These are phyloP conservation scores for Pisolithus microcarpus DNA, from an alignment of 768 basidiomycete genomes.

Conservation along the genomic window DNA sequence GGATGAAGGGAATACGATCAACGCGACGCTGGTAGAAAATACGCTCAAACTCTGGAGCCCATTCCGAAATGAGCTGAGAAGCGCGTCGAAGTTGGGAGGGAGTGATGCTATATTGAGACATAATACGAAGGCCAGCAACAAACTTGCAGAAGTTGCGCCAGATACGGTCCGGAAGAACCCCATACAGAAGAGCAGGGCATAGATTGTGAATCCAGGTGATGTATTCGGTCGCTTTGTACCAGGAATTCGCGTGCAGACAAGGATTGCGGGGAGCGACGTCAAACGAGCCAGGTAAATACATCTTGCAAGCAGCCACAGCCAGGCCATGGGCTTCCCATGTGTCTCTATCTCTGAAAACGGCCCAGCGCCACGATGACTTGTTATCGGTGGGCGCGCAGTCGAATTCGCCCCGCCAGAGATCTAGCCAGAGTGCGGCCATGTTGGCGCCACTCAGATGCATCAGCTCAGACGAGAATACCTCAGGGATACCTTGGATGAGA, in stretches of 20 bases:
- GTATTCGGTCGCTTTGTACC: neutral
- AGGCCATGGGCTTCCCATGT: neutral
- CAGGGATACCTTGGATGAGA: constrained; percentile 23
- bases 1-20: constrained; percentile 23
- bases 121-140: too few relatives aligned
- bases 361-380: neutral
- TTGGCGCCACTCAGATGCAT: constrained; percentile 36
- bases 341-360: neutral
- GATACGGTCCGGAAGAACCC: neutral
- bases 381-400: neutral
- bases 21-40: constrained; percentile 17
- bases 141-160: neutral
- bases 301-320: constrained; percentile 10
- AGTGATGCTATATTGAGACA: too few relatives aligned
- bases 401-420: constrained; percentile 1
- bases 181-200: neutral
- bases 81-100: neutral
- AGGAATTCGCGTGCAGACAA: neutral
- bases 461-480: constrained; percentile 30
- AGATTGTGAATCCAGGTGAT: constrained; percentile 1
- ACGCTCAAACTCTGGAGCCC: constrained; percentile 20
- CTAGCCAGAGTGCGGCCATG: constrained; percentile 12
- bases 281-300: constrained; percentile 13
- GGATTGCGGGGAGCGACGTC: constrained; percentile 16
- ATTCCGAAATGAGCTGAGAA: constrained; percentile 11